Percentiles rank a stretch among this genome's conserved stretches.
phyloP scores from a whole-genome alignment of 164 flowering plant species.

The Kingdonia uniflora region DNA sequence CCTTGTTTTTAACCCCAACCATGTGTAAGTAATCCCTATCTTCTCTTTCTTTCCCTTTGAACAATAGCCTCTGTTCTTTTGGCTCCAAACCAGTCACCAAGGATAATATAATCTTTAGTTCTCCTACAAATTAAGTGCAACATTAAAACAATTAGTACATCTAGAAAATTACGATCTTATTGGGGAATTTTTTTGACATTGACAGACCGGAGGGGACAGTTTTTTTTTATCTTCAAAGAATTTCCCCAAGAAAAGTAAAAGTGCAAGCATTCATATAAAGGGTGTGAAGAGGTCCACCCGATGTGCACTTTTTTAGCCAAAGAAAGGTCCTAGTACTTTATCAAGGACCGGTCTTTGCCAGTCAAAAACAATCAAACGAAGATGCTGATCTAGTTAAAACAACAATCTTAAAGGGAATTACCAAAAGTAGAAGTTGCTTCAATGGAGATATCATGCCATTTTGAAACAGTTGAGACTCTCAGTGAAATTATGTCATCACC shows the following conservation, averaged over 20 bases:
- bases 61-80: conserved; percentile 63
- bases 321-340: too few species aligned
- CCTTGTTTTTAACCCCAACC: conserved; percentile 76
- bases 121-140: conserved; percentile 27
- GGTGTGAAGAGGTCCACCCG: neutral
- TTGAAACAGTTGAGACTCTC: conserved; percentile 49
- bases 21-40: conserved; percentile 66
- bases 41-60: conserved; percentile 81
- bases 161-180: too few species aligned
- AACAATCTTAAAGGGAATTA: conserved; percentile 13
- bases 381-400: too few species aligned
- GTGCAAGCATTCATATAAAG: too few species aligned
- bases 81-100: conserved; percentile 55
- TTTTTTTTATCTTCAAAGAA: too few species aligned
- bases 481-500: conserved; percentile 45
- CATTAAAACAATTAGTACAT: neutral
- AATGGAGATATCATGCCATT: conserved; percentile 63
- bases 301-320: neutral
- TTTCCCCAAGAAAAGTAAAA: neutral
- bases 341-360: too few species aligned
- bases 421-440: conserved; percentile 81
- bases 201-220: too few species aligned
- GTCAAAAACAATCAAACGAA: neutral
- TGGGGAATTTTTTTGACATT: too few species aligned
- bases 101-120: conserved; percentile 61